phyloP scores from a whole-genome alignment of 805 yeast genomes.

The Candida ficus region DNA sequence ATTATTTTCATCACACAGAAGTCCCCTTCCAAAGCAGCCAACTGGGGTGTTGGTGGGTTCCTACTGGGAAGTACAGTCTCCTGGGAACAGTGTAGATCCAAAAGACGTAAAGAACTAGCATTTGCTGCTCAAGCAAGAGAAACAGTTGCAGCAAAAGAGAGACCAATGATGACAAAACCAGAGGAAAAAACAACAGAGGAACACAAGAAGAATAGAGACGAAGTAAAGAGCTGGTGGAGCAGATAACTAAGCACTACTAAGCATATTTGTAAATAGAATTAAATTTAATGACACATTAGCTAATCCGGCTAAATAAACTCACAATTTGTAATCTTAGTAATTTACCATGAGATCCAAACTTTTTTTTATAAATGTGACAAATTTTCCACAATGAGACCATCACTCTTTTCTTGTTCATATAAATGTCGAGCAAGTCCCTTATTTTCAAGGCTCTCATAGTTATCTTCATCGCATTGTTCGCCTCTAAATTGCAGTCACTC shows the following conservation, averaged over 20 bases:
- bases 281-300: no score
- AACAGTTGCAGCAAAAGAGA: conserved; percentile 31
- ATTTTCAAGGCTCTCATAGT: conserved; percentile 7
- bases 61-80: conserved; percentile 75
- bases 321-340: conserved; percentile 10
- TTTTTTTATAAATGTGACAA: not conserved
- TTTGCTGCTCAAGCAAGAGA: conserved; percentile 68
- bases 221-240: conserved; percentile 27
- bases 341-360: not conserved
- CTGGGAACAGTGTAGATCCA: conserved; percentile 88
- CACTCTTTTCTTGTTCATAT: not conserved
- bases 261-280: no score
- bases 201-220: conserved; percentile 22
- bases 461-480: conserved; percentile 15
- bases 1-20: conserved; percentile 65
- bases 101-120: conserved; percentile 59
- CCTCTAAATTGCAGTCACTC: conserved; percentile 7
- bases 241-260: conserved; percentile 5
- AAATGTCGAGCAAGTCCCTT: conserved; percentile 1
- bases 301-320: not conserved
- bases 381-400: not conserved
- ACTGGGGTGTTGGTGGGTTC: conserved; percentile 83
- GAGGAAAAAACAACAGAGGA: conserved; percentile 21
- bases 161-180: conserved; percentile 30
- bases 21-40: conserved; percentile 54